Base-by-base conservation (phyloP, 139 green algal species). In the Nannochloris sp. region DNA sequence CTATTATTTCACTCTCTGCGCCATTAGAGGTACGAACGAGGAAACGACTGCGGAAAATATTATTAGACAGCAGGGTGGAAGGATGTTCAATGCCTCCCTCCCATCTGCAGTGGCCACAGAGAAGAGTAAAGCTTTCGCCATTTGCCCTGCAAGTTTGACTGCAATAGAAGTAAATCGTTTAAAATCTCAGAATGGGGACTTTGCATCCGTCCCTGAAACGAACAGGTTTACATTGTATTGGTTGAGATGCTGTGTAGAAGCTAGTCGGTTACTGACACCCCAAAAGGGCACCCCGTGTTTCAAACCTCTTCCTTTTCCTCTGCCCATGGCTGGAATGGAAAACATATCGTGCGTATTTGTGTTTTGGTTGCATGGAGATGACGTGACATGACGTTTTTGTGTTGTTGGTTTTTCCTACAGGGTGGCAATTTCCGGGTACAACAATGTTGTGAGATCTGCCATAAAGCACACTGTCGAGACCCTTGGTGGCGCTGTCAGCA, bases 1-100 rank as follows among this genome's bases (percentile, higher is more conserved):
- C 37, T 69, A 54, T 74, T 78, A 71, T 62, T 82, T 82, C 54
- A 82, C 75, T 0, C 29, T 82, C 44, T 53, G 67, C 34, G 72
- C 68, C 6, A 40, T 82, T 40, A 34, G 64, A 44, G 19, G 49
- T 49, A 6, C 53, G 50, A 11, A 46, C 66, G n/a, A 37, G 58
- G n/a, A 44, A 21, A 24, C 21, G 11, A 1, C 36, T 44, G 11
- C 60, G 48, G 6, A 54, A 44, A 19, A 27, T 4, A 19, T 76
- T 4, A 66, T 82, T 40, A 57, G 51, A 29, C 40, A 59, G 5
- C 15, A 53, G 27, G 75, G 75, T n/a, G 75, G 75, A 9, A 66
- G 68, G 19, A 27, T 69, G 10, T 81, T 81, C 23, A 59, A 51
- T 43, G 24, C 46, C 15, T 53, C 49, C 49, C 43, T 53, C 7